Evolutionary conservation across 164 flowering plant genomes (phyloP), one percentile per base, ranked within the genome.

Genomic region (Aristolochia fimbriata): DNA sequence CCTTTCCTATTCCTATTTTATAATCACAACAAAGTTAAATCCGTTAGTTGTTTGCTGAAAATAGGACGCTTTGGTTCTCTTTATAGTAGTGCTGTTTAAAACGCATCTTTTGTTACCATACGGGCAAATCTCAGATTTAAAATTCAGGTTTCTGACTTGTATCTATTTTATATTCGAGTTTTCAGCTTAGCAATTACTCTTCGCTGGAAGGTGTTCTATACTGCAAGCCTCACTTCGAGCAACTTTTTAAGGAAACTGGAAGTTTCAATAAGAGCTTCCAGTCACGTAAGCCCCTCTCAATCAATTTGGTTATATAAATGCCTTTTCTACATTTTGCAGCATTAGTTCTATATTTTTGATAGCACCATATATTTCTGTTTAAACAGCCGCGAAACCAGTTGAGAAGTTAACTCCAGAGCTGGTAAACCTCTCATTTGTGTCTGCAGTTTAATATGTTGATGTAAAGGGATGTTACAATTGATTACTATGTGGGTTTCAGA

Each of bases 191-290:
- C 80, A 92, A 74, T 62, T 92, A 79, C 68, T 85, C 96, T 23
- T 92, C 98, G 13, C 86, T 89, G 85, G 96, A 92, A 72, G 96
- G 96, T 57, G 90, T 87, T 56, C 74, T 87, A 24, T 92, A 92
- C 74, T 92, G 98, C 71, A 92, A 87, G 71, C 96, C 98, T 75
- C 98, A 92, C 69, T 92, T 82, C 73, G 96, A 89, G 72, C 97
- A 87, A 78, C 93, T 89, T 62, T 89, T 89, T 77, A 92, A 86
- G 82, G 96, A 92, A 77, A 56, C 91, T 0, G 98, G 98, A 41
- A 92, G 60, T 59, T 92, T 87, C 84, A 85, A 67, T 80, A 89
- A 87, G 80, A 89, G 83, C 61, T 89, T 92, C 45, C 86, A 83
- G 70, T 89, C 96, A 58, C 96, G 97, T 90, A 79, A 68, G 82